Evolutionary conservation across 768 basidiomycete species (phyloP), one percentile per base, ranked within the genome.

Genomic region (Mycena maculata): DNA sequence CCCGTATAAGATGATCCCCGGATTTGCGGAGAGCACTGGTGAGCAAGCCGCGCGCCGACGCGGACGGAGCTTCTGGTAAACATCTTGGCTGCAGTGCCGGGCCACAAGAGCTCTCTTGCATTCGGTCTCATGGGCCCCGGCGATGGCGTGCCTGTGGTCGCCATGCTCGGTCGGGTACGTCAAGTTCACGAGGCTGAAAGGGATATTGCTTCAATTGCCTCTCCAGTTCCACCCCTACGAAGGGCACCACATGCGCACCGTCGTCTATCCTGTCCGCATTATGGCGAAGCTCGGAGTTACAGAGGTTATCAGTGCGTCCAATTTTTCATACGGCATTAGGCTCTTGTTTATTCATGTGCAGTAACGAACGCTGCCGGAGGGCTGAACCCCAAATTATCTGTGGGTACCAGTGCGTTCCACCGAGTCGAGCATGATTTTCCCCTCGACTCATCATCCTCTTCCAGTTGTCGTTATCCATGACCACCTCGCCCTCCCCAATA

Each of bases 361-460:
- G 93, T 96, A 50, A 96, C 95, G 42, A 97, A 96, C 76, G 95
- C 95, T 13, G 87, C 94, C 20, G 95, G 95, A 20, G 90, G 90
- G 4, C 82, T 97, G 9, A 94, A 93, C 73, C 88, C 90, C 5
- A 69, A 80, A 10, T 86, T 94, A 65, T 82, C 89, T 18, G 90
- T 94, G 38, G 95, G 95, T 69, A 95, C 94, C 8, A 92, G 93
- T 94, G 74, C 66, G 90, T 70, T 5, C 9, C 5, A 31, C 60
- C 25, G 44, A 25, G 45, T 25, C 18, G 45, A 36, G 30, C 48
- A n/a, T n/a, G n/a, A n/a, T n/a, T 47, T 38, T 18, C 52, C 23
- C 23, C n/a, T 49, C 27, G 50, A 22, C 3, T n/a, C 49, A 10
- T 31, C 44, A 66, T 76, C 31, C 77, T 47, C 23, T 10, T 54